Evolutionary conservation across 768 basidiomycete species (phyloP).

Genomic region (Boletus reticuloceps): DNA sequence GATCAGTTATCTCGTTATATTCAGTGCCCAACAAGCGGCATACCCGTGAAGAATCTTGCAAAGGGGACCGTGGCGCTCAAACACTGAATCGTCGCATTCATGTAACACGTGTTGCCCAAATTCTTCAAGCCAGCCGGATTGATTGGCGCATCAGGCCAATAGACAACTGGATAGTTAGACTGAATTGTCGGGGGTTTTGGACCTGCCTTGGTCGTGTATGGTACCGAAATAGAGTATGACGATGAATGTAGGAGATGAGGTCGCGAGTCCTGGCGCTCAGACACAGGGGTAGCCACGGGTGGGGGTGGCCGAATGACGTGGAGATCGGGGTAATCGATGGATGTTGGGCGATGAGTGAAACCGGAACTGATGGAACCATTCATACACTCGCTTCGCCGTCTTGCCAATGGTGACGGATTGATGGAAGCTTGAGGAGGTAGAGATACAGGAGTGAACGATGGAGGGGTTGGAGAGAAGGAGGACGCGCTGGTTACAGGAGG

Average conservation of each 20-base stretch:
- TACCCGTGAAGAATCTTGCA: slow-evolving; percentile 88
- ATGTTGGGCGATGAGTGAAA: slow-evolving; percentile 39
- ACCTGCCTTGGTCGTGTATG: slow-evolving; percentile 23
- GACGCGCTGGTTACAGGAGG: slow-evolving; percentile 37
- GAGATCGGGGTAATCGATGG: slow-evolving; percentile 83
- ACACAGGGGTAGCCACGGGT: slow-evolving; percentile 60
- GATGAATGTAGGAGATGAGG: slow-evolving; percentile 46
- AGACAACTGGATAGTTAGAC: slow-evolving; percentile 77
- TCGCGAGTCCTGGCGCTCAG: slow-evolving; percentile 76
- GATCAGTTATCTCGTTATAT: slow-evolving; percentile 1
- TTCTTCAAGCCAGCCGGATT: slow-evolving; percentile 90
- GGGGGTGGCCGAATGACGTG: slow-evolving; percentile 77
- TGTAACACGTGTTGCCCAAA: slow-evolving; percentile 96
- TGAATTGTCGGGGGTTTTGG: slow-evolving; percentile 66
- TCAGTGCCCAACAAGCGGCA: not conserved
- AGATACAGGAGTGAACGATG: slow-evolving; percentile 41
- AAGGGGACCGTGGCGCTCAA: slow-evolving; percentile 93
- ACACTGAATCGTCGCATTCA: slow-evolving; percentile 98
- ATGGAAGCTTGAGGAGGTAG: slow-evolving; percentile 85
- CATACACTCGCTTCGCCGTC: slow-evolving; percentile 73
- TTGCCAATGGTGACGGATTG: slow-evolving; percentile 70
- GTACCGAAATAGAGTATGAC: slow-evolving; percentile 30
- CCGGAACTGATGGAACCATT: slow-evolving; percentile 67
- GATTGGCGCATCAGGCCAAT: slow-evolving; percentile 81
- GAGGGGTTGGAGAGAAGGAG: slow-evolving; percentile 39